These are phyloP conservation scores for Liquidambar formosana DNA, from an alignment of 164 flowering plant species.

Conservation along the genomic window DNA sequence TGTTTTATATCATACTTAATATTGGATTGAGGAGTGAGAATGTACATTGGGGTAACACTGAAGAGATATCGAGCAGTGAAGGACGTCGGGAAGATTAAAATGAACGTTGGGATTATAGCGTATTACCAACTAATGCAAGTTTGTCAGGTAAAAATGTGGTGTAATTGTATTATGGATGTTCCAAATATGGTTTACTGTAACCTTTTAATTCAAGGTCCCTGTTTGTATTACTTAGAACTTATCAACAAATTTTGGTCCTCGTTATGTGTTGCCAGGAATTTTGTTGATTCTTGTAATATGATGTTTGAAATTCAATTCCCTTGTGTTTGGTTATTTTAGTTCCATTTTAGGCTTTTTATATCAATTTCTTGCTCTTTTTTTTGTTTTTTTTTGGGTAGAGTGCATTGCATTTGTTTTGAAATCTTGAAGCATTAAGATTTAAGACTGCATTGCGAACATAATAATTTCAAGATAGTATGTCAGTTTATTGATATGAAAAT, in stretches of 20 bases:
- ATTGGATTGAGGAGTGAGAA: constrained; percentile 47
- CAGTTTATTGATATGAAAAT: background rate
- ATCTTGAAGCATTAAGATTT: background rate
- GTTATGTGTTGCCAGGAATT: too few species aligned
- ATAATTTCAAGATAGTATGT: background rate
- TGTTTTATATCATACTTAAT: background rate
- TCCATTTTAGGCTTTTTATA: too few species aligned
- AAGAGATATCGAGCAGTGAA: constrained; percentile 55
- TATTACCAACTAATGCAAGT: constrained; percentile 66
- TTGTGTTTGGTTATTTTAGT: background rate
- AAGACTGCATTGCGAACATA: too few species aligned
- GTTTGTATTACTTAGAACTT: background rate
- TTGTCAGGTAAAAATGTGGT: constrained; percentile 56
- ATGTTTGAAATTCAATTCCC: background rate
- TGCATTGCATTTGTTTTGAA: background rate
- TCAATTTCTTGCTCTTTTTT: background rate
- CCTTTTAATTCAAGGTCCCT: background rate
- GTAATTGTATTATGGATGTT: too few species aligned
- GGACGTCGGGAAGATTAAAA: constrained; percentile 54
- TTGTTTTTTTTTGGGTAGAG: background rate
- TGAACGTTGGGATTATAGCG: constrained; percentile 59
- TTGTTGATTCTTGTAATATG: too few species aligned
- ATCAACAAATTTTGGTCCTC: background rate
- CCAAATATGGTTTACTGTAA: background rate
- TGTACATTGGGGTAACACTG: constrained; percentile 54